Base-by-base conservation (phyloP, 495 filamentous ascomycete genomes). In the Acidomyces sp. region DNA sequence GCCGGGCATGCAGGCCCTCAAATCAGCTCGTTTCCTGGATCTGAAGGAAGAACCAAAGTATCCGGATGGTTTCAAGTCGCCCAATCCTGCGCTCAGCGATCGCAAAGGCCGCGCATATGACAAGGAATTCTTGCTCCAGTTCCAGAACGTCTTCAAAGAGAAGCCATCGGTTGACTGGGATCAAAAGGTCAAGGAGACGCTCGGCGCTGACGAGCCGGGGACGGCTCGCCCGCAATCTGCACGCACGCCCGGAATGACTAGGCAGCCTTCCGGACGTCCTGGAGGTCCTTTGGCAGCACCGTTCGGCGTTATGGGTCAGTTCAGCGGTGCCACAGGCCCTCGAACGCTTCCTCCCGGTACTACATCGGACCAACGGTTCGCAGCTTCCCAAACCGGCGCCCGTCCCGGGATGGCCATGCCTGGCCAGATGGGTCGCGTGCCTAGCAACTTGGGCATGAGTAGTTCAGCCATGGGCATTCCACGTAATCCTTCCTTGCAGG, bases 61-160 rank as follows among this genome's bases (percentile, higher is more conserved):
- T 61, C 90, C 90, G 9, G 59, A 73, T 1, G 75, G 78, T 20
- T 75, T 94, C 53, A 74, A 64, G 12, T 93, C 88, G 26, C 90
- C 90, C 6, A 94, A 94, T 56, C 82, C 87, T 4, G 81, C 87
- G 6, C 64, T 96, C 32, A 99, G 94, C 55, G 70, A 80, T 3
- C 72, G 78, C 50, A 86, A 82, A 54, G 93, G 93, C 70, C 53
- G 51, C 21, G 83, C 87, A 55, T 99, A 99, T 63, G 84, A 95
- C 58, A 81, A 82, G 42, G 75, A 84, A 34, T 99, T 99, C 70
- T 66, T 99, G 61, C 68, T 96, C n/a, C 92, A 99, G 55, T 99
- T 99, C 70, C 79, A 95, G 65, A 64, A 66, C 37, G 82, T 85
- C 2, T 99, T 93, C 63, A 90, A 79, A 39, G 90, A 97, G 62